These are phyloP conservation scores for Scedosporium boydii DNA, from an alignment of 2,329 filamentous ascomycete species.

Conservation along the genomic window DNA sequence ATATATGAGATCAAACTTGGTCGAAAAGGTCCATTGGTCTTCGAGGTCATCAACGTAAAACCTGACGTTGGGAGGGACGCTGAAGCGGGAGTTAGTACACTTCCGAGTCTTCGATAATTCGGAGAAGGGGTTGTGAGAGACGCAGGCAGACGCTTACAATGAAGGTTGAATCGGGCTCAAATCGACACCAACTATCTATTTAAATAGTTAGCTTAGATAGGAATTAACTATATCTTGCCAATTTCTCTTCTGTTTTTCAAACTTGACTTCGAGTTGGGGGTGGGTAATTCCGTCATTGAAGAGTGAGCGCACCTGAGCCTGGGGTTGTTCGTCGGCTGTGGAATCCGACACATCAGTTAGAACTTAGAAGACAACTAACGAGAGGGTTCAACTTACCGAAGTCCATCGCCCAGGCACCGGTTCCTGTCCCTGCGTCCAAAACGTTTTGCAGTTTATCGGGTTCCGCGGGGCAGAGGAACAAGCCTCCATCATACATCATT, in stretches of 20 bases:
- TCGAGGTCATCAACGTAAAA: constrained; percentile 36
- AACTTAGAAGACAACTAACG: not conserved
- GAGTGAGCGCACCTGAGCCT: constrained; percentile 14
- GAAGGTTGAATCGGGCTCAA: constrained; percentile 30
- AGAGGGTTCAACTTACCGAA: constrained; percentile 13
- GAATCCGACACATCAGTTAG: not conserved
- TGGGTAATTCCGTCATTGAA: not conserved
- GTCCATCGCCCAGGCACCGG: constrained; percentile 22
- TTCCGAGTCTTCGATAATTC: not conserved
- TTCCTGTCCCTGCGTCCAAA: constrained; percentile 23
- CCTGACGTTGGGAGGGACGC: constrained; percentile 37
- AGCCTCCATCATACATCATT: constrained; percentile 15
- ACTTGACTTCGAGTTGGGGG: no score
- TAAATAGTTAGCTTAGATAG: not conserved
- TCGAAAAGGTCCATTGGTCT: constrained; percentile 27
- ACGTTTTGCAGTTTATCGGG: constrained; percentile 12
- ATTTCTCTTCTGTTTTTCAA: no score
- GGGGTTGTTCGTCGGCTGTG: constrained; percentile 15
- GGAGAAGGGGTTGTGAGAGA: not conserved
- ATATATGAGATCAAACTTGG: constrained; percentile 32
- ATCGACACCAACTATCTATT: constrained; percentile 27
- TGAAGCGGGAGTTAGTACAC: constrained; percentile 7
- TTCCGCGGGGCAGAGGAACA: constrained; percentile 13
- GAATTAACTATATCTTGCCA: not conserved
- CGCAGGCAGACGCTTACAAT: constrained; percentile 15